A percentile compares a stretch with the other conserved stretches of the same genome.
Conservation (phyloP, 2,329 filamentous ascomycete genomes). For the Penicillium rolfsii region DNA sequence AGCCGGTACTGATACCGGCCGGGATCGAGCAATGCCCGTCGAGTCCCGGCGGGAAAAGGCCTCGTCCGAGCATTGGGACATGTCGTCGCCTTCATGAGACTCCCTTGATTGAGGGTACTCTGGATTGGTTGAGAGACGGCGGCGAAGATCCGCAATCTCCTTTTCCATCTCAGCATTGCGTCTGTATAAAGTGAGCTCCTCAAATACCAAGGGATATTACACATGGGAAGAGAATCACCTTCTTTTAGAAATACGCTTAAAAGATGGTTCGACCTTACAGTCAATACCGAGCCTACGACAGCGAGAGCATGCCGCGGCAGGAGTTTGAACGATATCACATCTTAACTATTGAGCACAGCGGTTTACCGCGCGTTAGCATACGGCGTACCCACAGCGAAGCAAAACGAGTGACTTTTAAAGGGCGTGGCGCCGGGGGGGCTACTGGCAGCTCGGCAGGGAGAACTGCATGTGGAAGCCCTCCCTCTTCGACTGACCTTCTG, state of each 20-base stretch:
- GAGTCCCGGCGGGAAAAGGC: slow-evolving; percentile 38
- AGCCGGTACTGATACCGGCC: slow-evolving; percentile 40
- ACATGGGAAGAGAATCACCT: slow-evolving; percentile 30
- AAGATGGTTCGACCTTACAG: slow-evolving; percentile 68
- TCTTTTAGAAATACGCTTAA: slow-evolving; percentile 68
- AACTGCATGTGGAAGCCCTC: slow-evolving; percentile 17
- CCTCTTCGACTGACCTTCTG: slow-evolving; percentile 60
- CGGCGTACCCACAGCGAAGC: neutral
- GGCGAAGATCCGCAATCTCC: slow-evolving; percentile 55
- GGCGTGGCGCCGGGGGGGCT: slow-evolving; percentile 1
- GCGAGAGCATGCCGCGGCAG: slow-evolving; percentile 62
- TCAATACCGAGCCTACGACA: slow-evolving; percentile 64
- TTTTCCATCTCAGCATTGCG: slow-evolving; percentile 66
- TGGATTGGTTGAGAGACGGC: slow-evolving; percentile 44
- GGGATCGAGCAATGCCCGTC: slow-evolving; percentile 31
- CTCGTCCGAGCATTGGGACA: slow-evolving; percentile 42
- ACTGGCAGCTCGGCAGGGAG: slow-evolving; percentile 11
- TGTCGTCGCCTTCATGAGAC: slow-evolving; percentile 34
- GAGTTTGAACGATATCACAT: slow-evolving; percentile 68
- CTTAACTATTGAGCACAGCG: slow-evolving; percentile 53
- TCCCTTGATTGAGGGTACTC: slow-evolving; percentile 33
- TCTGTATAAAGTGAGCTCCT: slow-evolving; percentile 39
- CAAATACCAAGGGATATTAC: neutral
- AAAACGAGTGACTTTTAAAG: neutral
- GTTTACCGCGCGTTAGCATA: slow-evolving; percentile 18